Conservation (phyloP, 1,139 yeast genomes). For the Saccharomyces hybrid region DNA sequence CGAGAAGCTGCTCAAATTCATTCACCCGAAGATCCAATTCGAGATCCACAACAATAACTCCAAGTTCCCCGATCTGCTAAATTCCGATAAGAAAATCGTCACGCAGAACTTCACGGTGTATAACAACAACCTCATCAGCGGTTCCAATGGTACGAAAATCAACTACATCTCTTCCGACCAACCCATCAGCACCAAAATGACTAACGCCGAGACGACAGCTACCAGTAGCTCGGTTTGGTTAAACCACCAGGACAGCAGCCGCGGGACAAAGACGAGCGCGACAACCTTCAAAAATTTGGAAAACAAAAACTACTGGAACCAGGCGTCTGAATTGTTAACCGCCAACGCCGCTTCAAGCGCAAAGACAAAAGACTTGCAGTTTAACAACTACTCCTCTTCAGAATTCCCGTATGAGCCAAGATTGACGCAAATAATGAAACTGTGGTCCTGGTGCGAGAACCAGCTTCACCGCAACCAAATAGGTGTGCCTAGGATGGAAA, state of each 20-base stretch:
- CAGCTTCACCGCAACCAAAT: conserved; percentile 37
- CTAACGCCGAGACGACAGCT: not conserved
- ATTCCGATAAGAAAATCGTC: conserved; percentile 1
- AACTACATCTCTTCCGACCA: not conserved
- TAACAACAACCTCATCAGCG: conserved; percentile 5
- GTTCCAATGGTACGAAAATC: conserved; percentile 4
- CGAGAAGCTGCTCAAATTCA: conserved; percentile 28
- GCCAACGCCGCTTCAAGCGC: not conserved
- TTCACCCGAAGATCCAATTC: conserved; percentile 18
- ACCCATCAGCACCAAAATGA: not conserved
- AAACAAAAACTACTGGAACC: conserved; percentile 3
- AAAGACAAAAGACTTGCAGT: not conserved
- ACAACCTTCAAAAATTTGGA: not conserved
- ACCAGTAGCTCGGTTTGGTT: too few relatives aligned
- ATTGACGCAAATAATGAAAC: conserved; percentile 46
- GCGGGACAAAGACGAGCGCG: not conserved
- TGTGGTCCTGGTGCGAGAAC: conserved; percentile 58
- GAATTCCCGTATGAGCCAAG: conserved; percentile 33
- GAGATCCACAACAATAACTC: conserved; percentile 7
- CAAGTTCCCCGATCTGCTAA: conserved; percentile 14
- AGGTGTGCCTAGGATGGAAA: conserved; percentile 32
- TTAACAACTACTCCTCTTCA: conserved; percentile 2
- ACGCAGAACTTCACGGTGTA: conserved; percentile 1
- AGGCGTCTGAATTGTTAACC: conserved; percentile 1
- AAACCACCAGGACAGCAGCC: too few relatives aligned